Evolutionary conservation across 1,284 basidiomycete genomes (phyloP).

Genomic region (Malassezia pachydermatis): DNA sequence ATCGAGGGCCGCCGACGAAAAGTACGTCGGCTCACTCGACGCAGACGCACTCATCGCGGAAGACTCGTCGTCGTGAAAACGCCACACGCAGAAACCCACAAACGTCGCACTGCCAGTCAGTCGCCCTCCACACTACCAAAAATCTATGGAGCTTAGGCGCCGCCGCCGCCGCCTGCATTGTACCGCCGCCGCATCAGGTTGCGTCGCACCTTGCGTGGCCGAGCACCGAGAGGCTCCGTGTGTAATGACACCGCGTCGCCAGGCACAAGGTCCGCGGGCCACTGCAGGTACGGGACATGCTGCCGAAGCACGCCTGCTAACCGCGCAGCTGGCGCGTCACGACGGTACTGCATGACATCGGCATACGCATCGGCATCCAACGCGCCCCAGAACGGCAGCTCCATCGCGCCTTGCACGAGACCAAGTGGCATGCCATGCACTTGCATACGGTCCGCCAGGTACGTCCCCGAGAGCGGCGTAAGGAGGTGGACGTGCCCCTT

Average conservation of each 20-base stretch:
- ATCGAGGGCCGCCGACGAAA: constrained; percentile 54
- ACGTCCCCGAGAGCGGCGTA: constrained; percentile 53
- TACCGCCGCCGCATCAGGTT: constrained; percentile 64
- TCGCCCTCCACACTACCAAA: background rate
- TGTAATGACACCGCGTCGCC: background rate
- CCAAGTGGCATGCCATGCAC: constrained; percentile 17
- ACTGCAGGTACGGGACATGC: constrained; percentile 70
- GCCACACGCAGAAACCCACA: background rate
- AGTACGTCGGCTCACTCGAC: constrained; percentile 26
- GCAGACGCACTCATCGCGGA: no score
- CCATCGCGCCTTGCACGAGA: constrained; percentile 73
- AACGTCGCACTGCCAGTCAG: background rate
- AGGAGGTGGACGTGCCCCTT: constrained; percentile 28
- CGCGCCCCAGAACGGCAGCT: constrained; percentile 76
- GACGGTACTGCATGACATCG: constrained; percentile 22
- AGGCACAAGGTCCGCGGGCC: constrained; percentile 51
- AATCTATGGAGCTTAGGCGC: background rate
- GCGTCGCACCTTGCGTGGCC: constrained; percentile 63
- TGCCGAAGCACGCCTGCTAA: constrained; percentile 57
- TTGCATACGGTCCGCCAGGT: constrained; percentile 56
- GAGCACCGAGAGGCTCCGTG: constrained; percentile 54
- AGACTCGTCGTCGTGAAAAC: background rate
- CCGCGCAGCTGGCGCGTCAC: constrained; percentile 24
- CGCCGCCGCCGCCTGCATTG: background rate
- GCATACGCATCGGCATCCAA: constrained; percentile 58